These are phyloP conservation scores for Amanita muscaria DNA, from an alignment of 768 basidiomycete species.

Conservation along the genomic window DNA sequence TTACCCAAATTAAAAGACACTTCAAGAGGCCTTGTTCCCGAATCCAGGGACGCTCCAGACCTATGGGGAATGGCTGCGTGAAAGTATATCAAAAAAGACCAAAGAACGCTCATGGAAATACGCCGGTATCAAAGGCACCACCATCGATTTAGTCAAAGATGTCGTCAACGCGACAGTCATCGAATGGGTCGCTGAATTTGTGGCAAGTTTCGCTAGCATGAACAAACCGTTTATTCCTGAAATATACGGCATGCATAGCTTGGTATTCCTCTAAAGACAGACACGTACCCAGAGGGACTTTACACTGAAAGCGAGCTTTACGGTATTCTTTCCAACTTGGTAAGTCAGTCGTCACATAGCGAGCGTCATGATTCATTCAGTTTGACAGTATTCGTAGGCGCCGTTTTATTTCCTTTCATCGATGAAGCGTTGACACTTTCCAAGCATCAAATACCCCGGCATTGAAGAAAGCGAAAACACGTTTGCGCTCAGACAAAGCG, in stretches of 20 bases:
- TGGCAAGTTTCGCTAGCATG: constrained; percentile 1
- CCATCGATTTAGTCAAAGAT: constrained; percentile 40
- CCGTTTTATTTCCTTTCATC: background rate
- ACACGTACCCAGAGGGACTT: constrained; percentile 31
- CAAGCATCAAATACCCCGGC: constrained; percentile 6
- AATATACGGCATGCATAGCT: constrained; percentile 17
- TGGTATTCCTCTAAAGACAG: constrained; percentile 39
- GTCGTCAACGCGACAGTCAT: constrained; percentile 36
- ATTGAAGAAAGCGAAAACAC: constrained; percentile 21
- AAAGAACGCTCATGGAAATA: constrained; percentile 26
- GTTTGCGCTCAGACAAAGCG: constrained; percentile 23
- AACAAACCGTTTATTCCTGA: background rate
- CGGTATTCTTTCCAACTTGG: constrained; percentile 31
- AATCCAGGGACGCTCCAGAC: constrained; percentile 20
- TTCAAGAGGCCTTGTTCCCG: constrained; percentile 29
- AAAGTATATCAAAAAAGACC: constrained; percentile 21
- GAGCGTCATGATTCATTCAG: background rate
- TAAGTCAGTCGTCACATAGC: constrained; percentile 12
- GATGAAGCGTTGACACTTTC: background rate
- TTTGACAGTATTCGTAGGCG: constrained; percentile 5
- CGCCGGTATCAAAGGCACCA: constrained; percentile 24
- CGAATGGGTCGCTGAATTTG: constrained; percentile 15
- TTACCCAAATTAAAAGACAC: constrained; percentile 6
- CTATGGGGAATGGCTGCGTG: constrained; percentile 23
- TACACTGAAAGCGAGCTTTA: constrained; percentile 40